A percentile compares a stretch with the other conserved stretches of the same genome.
phyloP scores from a whole-genome alignment of 2,329 filamentous ascomycete genomes.

The Grosmannia huntii region DNA sequence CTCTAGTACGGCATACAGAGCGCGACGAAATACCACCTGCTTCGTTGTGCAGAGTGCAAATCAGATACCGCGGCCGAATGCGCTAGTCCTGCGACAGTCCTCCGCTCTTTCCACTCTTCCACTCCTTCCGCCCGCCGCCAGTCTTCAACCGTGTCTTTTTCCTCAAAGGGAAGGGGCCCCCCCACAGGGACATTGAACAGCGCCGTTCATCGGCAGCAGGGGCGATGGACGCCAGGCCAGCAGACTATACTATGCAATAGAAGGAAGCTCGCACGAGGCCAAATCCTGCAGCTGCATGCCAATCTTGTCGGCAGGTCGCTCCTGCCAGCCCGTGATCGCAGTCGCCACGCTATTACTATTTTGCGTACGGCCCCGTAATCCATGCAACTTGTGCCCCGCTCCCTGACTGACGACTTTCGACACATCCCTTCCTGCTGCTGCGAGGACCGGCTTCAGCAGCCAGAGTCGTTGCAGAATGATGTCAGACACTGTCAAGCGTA shows the following conservation, averaged over 20 bases:
- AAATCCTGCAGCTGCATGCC: neutral
- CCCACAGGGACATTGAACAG: neutral
- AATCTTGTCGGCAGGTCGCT: neutral
- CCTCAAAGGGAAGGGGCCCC: neutral
- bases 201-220: constrained; percentile 1
- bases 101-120: neutral
- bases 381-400: neutral
- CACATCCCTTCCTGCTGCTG: neutral
- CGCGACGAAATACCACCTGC: neutral
- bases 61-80: neutral
- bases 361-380: neutral
- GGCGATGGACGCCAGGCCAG: neutral
- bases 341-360: neutral
- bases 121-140: neutral
- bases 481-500: neutral
- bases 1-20: neutral
- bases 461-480: neutral
- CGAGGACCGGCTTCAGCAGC: neutral
- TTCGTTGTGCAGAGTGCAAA: neutral
- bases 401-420: neutral
- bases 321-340: neutral
- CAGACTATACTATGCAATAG: no score
- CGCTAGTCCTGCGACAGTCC: neutral
- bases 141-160: neutral
- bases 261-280: neutral